Evolutionary conservation across 2,329 filamentous ascomycete species (phyloP), one percentile per base, ranked within the genome.

Genomic region (Colletotrichum sidae): DNA sequence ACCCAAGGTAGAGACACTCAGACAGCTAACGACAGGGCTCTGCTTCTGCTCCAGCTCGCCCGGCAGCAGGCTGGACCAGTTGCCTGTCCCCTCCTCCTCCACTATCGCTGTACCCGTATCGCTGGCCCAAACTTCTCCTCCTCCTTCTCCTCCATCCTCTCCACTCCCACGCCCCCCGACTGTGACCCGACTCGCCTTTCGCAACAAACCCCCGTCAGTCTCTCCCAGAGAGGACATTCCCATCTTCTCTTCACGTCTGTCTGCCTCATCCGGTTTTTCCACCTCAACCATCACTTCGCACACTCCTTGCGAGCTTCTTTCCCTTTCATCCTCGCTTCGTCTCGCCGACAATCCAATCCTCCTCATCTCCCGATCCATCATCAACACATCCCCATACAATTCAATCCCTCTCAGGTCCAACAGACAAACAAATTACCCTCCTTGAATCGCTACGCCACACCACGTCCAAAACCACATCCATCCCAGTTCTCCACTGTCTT

Each of bases 251-350:
- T 62, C 65, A 61, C 55, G 47, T 61, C 50, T 57, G 56, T 68
- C 64, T 60, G 51, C 65, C 57, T 61, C 53, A 65, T 57, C 69
- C 67, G 54, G 55, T 65, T 65, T 67, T 63, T 59, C 69, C 61
- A 64, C 58, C 62, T 62, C 58, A 56, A 62, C 58, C 62, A 65
- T 62, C 62, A 65, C 52, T 62, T 65, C 62, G 62, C 64, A 63
- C 62, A 67, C 61, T 61, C 70, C 60, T 68, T 70, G 69, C 67
- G 59, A 65, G 70, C 58, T 65, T 56, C 52, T 61, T 59, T 50
- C 65, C 58, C 65, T 60, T 65, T 53, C 55, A 60, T 62, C 63
- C 67, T 67, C 65, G 50, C 60, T 65, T 25, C 64, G 63, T 60
- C 64, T 53, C 50, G 45, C 51, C 52, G 61, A 65, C 65, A 67